Base-by-base conservation (phyloP, 1,284 basidiomycete genomes). In the Ceraceosorus guamensis region DNA sequence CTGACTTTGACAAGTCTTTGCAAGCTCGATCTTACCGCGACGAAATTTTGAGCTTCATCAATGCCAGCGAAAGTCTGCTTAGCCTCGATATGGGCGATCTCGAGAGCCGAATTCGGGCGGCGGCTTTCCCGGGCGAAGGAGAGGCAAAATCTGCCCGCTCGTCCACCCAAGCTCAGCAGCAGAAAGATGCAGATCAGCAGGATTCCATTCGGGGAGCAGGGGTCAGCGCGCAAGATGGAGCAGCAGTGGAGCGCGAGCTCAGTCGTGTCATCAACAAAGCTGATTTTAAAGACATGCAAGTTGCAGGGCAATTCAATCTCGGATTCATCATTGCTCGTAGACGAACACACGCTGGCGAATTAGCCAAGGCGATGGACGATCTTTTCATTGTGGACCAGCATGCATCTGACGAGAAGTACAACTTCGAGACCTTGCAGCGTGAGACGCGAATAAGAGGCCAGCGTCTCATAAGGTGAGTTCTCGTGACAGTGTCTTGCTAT, bases 271-370 rank as follows among this genome's bases (percentile, higher is more conserved):
- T 99, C 45, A 82, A 84, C 55, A 97, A 98, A 77, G 75, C 79
- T 1, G 93, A 99, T 77, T 98, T 99, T 72, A 80, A 77, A 4
- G 66, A 58, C 8, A 98, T 99, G 93, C 79, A 86, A 0, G 79
- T 96, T 14, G 66, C 95, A 32, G 95, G 95, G 0, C 95, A 98
- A 77, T 99, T 96, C 78, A 98, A 99, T 69, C 82, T 88, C 44
- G 93, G 92, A 0, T 98, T 99, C 77, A 92, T 99, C 77, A 84
- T 98, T 58, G 84, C 84, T 0, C 83, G 91, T 2, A 81, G 88
- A 57, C 77, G 79, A 56, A 63, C 57, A 45, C 31, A 14, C n/a
- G 33, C 8, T 7, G 45, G 30, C 2, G 57, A 46, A 8, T 14
- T 16, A 6, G 47, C 46, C 35, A 35, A 13, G 6, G 16, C 33